phyloP scores from a whole-genome alignment of 495 filamentous ascomycete genomes.

The Talaromyces stipitatus region DNA sequence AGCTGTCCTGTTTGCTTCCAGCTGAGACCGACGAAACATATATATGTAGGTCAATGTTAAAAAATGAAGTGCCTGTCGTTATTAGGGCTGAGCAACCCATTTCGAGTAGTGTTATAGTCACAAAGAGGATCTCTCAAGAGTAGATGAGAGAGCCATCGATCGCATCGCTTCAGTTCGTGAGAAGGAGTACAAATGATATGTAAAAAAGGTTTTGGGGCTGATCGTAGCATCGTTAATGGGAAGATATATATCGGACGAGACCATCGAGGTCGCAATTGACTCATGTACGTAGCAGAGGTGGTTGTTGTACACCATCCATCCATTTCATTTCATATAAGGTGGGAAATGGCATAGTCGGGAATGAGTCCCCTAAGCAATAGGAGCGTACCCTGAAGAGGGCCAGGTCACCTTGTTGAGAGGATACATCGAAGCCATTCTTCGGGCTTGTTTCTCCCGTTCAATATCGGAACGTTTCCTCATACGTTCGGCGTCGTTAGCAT shows the following conservation, averaged over 20 bases:
- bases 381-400: background rate
- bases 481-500: conserved; percentile 48
- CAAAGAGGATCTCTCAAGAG: background rate
- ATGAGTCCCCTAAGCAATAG: background rate
- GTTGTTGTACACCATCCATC: background rate
- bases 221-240: background rate
- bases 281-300: background rate
- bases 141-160: background rate
- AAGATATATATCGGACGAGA: background rate
- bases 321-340: background rate
- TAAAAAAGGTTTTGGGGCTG: background rate
- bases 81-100: background rate
- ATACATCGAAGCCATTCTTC: background rate
- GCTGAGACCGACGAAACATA: background rate
- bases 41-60: background rate
- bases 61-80: background rate
- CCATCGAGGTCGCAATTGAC: background rate
- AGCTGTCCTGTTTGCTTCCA: background rate
- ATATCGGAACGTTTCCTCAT: conserved; percentile 44
- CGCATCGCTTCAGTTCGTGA: background rate
- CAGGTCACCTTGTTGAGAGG: background rate
- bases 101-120: background rate
- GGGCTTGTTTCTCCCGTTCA: conserved; percentile 25
- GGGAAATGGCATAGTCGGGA: background rate
- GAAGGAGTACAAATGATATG: background rate